Conservation (phyloP, 1,284 basidiomycete genomes). For the Lignosus rhinocerotis region DNA sequence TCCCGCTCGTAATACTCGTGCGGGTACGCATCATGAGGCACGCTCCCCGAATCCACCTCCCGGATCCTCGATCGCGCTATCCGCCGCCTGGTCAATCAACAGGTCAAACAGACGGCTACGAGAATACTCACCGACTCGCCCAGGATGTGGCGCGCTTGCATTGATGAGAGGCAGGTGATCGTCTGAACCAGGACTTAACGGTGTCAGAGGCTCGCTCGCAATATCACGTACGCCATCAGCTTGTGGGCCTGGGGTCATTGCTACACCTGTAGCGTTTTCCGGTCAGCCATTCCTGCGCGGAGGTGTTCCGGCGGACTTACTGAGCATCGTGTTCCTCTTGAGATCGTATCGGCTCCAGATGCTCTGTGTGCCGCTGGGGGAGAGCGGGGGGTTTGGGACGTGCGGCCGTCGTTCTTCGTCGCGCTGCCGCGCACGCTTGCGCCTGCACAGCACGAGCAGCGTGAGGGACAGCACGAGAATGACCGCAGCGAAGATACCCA, state of each 20-base stretch:
- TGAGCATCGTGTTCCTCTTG: not conserved
- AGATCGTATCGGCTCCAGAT: not conserved
- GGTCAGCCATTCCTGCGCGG: no score
- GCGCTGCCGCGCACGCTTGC: not conserved
- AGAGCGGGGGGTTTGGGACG: not conserved
- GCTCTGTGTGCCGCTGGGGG: not conserved
- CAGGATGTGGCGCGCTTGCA: no score
- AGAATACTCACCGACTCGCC: no score
- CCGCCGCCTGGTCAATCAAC: not conserved
- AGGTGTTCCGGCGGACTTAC: not conserved
- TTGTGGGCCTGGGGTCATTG: no score
- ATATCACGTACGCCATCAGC: no score
- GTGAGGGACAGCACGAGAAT: not conserved
- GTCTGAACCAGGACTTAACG: no score
- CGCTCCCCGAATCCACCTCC: slow-evolving; percentile 3
- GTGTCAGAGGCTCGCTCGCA: no score
- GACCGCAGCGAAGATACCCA: not conserved
- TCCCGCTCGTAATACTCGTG: not conserved
- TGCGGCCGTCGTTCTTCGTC: not conserved
- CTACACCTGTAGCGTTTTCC: no score
- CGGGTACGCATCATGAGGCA: not conserved
- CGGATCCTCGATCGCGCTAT: not conserved
- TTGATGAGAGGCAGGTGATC: no score
- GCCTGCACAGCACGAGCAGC: not conserved
- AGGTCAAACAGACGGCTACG: not conserved